phyloP scores from a whole-genome alignment of 305 asterid species.

The Fraxinus platypoda region DNA sequence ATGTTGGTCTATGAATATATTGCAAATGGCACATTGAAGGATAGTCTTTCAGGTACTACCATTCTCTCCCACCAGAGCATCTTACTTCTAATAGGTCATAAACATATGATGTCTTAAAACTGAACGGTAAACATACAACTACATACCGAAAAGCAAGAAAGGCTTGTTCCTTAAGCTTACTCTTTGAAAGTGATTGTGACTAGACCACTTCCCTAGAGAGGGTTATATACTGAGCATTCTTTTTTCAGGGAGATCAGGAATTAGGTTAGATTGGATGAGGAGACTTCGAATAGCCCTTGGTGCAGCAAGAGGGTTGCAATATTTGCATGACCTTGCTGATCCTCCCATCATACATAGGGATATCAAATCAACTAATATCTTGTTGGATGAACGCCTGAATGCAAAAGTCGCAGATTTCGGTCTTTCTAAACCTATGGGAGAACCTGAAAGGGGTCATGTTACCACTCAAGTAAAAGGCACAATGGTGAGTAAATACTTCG shows the following conservation, averaged over 20 bases:
- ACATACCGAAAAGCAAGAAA: not conserved
- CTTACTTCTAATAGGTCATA: not conserved
- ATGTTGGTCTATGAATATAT: slow-evolving; percentile 71
- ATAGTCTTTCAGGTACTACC: slow-evolving; percentile 65
- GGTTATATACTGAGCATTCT: not conserved
- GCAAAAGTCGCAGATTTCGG: slow-evolving; percentile 85
- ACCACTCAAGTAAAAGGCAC: slow-evolving; percentile 96
- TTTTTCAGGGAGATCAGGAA: slow-evolving; percentile 53
- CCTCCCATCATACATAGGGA: slow-evolving; percentile 84
- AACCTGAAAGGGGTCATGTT: slow-evolving; percentile 55
- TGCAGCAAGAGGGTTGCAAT: slow-evolving; percentile 68
- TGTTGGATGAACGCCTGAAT: slow-evolving; percentile 54
- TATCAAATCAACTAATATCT: slow-evolving; percentile 60
- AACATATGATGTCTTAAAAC: not conserved
- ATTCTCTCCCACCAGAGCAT: not conserved
- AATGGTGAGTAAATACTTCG: slow-evolving; percentile 45
- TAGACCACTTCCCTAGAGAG: not conserved
- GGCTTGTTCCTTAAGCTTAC: not conserved
- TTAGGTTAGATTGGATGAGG: slow-evolving; percentile 68
- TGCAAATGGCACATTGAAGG: slow-evolving; percentile 70
- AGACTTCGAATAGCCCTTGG: slow-evolving; percentile 59
- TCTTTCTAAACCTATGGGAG: slow-evolving; percentile 54
- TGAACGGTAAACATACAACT: not conserved
- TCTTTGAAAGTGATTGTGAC: not conserved
- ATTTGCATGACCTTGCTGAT: slow-evolving; percentile 65